Conservation (phyloP, 2,329 filamentous ascomycete species). For the Chrysoporthe puriensis region DNA sequence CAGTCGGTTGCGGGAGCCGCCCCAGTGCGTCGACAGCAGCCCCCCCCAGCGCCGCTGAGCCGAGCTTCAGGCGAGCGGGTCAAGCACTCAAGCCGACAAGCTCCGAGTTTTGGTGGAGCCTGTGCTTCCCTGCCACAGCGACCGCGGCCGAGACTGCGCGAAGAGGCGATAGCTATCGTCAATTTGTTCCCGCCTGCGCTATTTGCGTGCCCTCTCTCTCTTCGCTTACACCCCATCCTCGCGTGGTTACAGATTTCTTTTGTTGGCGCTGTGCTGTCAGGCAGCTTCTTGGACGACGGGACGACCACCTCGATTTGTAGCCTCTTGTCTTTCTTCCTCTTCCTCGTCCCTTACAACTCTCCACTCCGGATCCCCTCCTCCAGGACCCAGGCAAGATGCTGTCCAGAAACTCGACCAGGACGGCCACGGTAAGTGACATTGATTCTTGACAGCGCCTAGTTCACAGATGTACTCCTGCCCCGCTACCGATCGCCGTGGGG, state of each 20-base stretch:
- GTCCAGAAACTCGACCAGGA: constrained; percentile 59
- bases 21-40: background rate
- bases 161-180: constrained; percentile 29
- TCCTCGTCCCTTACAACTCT: constrained; percentile 13
- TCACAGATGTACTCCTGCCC: background rate
- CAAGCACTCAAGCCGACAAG: constrained; percentile 26
- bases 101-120: constrained; percentile 25
- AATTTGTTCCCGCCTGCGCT: constrained; percentile 38
- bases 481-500: background rate
- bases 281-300: constrained; percentile 29
- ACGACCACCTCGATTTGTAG: constrained; percentile 6
- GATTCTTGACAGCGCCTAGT: background rate
- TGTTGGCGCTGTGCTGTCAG: constrained; percentile 21
- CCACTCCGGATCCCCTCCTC: constrained; percentile 12
- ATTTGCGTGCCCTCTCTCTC: constrained; percentile 35
- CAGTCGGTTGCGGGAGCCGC: background rate
- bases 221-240: constrained; percentile 25
- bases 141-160: constrained; percentile 15
- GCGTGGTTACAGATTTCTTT: constrained; percentile 24
- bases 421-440: constrained; percentile 57
- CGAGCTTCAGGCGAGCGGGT: constrained; percentile 27
- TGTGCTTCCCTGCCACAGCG: background rate
- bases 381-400: constrained; percentile 50
- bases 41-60: constrained; percentile 7
- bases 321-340: background rate